Evolutionary conservation across 1,284 basidiomycete species (phyloP).

Genomic region (Flammula alnicola): DNA sequence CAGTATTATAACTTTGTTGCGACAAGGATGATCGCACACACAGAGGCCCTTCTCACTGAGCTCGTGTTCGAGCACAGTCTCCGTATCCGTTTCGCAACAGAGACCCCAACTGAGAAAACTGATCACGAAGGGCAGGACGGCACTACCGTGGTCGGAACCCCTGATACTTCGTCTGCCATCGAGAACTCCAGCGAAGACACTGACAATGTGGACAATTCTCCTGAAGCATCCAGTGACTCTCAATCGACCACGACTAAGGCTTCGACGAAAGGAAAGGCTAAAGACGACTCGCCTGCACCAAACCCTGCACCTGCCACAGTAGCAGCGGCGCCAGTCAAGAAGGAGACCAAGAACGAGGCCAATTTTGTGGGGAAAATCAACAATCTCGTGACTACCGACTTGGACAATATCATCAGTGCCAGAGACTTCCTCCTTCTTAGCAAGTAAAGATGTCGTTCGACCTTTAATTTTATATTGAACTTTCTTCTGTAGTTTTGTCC

Average conservation of each 20-base stretch:
- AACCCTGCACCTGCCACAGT: background rate
- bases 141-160: conserved; percentile 7
- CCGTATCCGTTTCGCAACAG: conserved; percentile 67
- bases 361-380: conserved; percentile 48
- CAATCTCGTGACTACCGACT: conserved; percentile 55
- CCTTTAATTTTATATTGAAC: background rate
- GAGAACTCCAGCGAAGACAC: conserved; percentile 8
- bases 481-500: conserved; percentile 7
- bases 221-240: background rate
- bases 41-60: conserved; percentile 69
- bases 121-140: background rate
- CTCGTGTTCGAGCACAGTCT: conserved; percentile 75
- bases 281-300: background rate
- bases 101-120: conserved; percentile 28
- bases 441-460: background rate
- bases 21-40: conserved; percentile 24
- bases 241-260: background rate
- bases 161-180: too few relatives aligned
- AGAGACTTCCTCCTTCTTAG: conserved; percentile 44
- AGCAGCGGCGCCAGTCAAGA: background rate
- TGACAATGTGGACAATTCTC: background rate
- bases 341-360: conserved; percentile 1
- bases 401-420: conserved; percentile 47
- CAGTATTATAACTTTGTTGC: conserved; percentile 56
- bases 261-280: conserved; percentile 5